These are phyloP conservation scores for Entophlyctis helioformis DNA, from an alignment of 192 early-diverging fungal genomes.

Conservation along the genomic window DNA sequence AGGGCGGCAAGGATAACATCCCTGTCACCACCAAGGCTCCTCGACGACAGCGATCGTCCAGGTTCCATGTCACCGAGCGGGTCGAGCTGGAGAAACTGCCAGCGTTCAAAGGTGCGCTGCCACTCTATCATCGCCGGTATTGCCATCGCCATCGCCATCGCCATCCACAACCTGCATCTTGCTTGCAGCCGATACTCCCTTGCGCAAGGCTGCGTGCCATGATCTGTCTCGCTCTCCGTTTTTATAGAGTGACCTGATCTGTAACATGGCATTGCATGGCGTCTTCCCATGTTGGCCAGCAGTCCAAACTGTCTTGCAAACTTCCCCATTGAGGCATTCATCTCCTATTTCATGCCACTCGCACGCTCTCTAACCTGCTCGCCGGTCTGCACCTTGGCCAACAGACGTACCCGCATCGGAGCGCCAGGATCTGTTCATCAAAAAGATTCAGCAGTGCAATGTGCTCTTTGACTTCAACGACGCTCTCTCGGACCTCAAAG, in stretches of 20 bases:
- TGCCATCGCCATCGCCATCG: no score
- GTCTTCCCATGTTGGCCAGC: no score
- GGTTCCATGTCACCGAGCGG: conserved; percentile 71
- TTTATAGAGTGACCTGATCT: no score
- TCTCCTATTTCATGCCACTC: no score
- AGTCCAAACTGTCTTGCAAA: no score
- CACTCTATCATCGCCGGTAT: background rate
- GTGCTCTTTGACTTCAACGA: conserved; percentile 96
- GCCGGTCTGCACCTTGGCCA: background rate
- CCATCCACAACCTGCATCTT: no score
- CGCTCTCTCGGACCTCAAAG: conserved; percentile 70
- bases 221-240: no score
- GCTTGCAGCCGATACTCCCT: no score
- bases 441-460: conserved; percentile 85
- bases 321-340: no score
- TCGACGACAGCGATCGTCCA: conserved; percentile 69
- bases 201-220: no score
- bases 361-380: no score
- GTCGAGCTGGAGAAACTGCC: conserved; percentile 69
- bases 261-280: no score
- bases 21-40: conserved; percentile 72
- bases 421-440: conserved; percentile 77
- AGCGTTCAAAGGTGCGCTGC: conserved; percentile 56
- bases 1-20: conserved; percentile 45
- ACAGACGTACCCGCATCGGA: conserved; percentile 67